Conservation (phyloP, 1,284 basidiomycete genomes). For the Apiotrichum domesticum region DNA sequence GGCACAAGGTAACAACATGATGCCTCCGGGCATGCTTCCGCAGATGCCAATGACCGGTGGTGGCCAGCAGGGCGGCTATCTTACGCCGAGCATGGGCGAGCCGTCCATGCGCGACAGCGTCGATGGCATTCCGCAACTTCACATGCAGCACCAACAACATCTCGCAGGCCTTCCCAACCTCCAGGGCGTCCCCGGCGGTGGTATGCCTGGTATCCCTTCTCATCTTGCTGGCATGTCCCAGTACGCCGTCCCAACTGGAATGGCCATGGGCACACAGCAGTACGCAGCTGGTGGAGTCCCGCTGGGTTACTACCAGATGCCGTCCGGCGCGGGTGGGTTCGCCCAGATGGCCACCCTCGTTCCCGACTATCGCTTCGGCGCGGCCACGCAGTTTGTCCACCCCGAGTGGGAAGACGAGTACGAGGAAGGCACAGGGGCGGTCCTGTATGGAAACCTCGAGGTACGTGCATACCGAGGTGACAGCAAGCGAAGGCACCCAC, state of each 20-base stretch:
- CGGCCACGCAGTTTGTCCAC: conserved; percentile 9
- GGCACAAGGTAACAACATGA: neutral
- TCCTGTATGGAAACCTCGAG: conserved; percentile 26
- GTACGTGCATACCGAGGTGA: conserved; percentile 8
- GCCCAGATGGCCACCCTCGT: conserved; percentile 14
- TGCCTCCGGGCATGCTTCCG: neutral
- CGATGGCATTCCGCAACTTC: conserved; percentile 19
- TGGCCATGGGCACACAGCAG: conserved; percentile 4
- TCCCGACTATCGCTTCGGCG: conserved; percentile 14
- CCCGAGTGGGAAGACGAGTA: conserved; percentile 26
- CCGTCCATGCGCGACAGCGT: conserved; percentile 18
- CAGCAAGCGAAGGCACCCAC: neutral
- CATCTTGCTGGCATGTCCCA: neutral
- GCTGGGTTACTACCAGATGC: conserved; percentile 10
- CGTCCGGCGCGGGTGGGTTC: neutral
- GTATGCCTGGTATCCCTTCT: neutral
- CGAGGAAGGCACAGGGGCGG: conserved; percentile 17
- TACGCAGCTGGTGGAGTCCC: neutral
- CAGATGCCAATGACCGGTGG: conserved; percentile 3
- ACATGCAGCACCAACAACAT: conserved; percentile 7
- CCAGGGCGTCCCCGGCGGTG: neutral
- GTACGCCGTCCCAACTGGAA: neutral
- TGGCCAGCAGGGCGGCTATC: neutral
- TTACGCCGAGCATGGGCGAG: conserved; percentile 2
- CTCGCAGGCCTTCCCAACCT: neutral